phyloP scores from a whole-genome alignment of 2,329 filamentous ascomycete species.

The Cladosporium sphaerospermum region DNA sequence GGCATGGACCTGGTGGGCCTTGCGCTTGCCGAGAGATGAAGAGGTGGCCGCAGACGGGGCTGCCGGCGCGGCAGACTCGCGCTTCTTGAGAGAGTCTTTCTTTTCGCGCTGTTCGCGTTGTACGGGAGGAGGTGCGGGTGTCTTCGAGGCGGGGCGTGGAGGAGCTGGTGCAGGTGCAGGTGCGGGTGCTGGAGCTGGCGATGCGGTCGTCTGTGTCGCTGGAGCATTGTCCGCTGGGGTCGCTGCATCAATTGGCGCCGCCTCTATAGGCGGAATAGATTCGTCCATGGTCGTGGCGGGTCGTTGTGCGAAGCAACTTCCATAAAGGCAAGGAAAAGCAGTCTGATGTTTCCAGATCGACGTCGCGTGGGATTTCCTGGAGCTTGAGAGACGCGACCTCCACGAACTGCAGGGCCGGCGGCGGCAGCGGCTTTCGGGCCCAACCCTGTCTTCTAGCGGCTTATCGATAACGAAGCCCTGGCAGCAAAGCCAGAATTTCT shows the following conservation, averaged over 20 bases:
- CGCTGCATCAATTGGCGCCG: neutral
- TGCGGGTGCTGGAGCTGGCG: conserved; percentile 8
- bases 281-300: neutral
- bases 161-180: conserved; percentile 46
- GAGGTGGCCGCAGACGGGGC: conserved; percentile 28
- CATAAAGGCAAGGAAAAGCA: no score
- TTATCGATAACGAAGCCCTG: conserved; percentile 1
- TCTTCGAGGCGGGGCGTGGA: conserved; percentile 24
- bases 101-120: conserved; percentile 48
- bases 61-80: conserved; percentile 41
- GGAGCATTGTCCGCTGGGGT: neutral
- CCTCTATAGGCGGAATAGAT: neutral
- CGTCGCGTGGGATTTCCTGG: no score
- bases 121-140: conserved; percentile 33
- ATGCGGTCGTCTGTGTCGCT: neutral
- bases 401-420: no score
- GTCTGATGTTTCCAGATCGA: no score
- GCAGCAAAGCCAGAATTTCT: conserved; percentile 3
- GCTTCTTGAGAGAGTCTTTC: conserved; percentile 46
- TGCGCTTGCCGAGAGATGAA: conserved; percentile 28
- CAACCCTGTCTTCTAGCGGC: neutral
- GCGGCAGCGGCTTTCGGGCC: no score
- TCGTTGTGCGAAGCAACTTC: neutral
- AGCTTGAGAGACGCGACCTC: no score
- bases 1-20: conserved; percentile 30